A percentile compares a stretch with the other conserved stretches of the same genome.
Conservation (phyloP, 345 rosid genomes). For the Eucalyptus regnans region DNA sequence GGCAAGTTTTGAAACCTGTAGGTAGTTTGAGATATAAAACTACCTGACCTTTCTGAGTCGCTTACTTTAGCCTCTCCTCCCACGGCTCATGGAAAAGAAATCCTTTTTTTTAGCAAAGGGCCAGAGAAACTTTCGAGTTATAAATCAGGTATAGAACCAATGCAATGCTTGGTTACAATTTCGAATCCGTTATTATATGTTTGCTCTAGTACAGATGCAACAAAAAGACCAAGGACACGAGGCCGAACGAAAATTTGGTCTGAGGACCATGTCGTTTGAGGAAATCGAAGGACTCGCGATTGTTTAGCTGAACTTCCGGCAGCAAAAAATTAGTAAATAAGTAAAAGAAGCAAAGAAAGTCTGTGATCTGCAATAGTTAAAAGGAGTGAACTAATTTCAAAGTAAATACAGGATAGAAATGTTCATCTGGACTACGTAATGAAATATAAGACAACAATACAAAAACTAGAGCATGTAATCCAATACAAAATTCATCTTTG, state of each 20-base stretch:
- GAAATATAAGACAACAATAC: neutral
- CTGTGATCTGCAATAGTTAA: neutral
- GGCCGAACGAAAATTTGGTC: neutral
- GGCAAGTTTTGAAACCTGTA: neutral
- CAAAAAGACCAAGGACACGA: too few relatives aligned
- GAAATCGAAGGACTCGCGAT: neutral
- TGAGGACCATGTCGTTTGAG: neutral
- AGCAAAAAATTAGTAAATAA: neutral
- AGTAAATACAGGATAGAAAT: neutral
- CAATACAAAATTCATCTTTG: neutral
- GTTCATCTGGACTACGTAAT: neutral
- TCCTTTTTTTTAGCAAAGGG: too few relatives aligned
- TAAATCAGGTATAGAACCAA: too few relatives aligned
- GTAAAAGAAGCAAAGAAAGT: neutral
- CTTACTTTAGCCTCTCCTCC: too few relatives aligned
- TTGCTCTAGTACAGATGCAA: neutral
- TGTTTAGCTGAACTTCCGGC: neutral
- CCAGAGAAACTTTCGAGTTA: too few relatives aligned
- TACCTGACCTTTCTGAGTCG: too few relatives aligned
- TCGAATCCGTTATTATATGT: too few relatives aligned
- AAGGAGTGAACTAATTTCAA: neutral
- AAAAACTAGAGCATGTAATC: neutral
- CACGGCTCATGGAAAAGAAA: too few relatives aligned
- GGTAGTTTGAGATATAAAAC: too few relatives aligned
- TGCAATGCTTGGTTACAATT: neutral